Conservation (phyloP, 345 rosid genomes). For the Stellera chamaejasme region DNA sequence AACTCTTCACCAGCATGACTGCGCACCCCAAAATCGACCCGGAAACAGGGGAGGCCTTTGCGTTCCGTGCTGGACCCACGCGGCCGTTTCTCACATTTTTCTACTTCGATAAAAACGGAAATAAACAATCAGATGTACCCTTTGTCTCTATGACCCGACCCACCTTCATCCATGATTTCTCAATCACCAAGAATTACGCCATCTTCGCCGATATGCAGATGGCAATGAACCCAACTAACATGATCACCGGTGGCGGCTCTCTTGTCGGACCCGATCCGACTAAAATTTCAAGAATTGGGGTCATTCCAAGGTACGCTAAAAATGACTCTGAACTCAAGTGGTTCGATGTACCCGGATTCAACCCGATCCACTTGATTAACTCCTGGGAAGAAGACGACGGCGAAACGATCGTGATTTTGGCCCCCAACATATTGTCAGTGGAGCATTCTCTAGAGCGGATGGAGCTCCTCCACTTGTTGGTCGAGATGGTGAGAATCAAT, state of each 20-base stretch:
- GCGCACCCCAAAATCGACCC: slow-evolving; percentile 54
- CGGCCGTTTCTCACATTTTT: slow-evolving; percentile 52
- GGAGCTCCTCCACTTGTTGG: slow-evolving; percentile 42
- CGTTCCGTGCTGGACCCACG: slow-evolving; percentile 28
- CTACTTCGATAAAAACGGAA: slow-evolving; percentile 28
- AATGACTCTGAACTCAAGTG: slow-evolving; percentile 39
- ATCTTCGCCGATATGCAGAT: slow-evolving; percentile 46
- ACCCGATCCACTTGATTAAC: slow-evolving; percentile 39
- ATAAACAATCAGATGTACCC: slow-evolving; percentile 47
- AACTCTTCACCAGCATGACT: slow-evolving; percentile 45
- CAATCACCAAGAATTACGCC: slow-evolving; percentile 42
- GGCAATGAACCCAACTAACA: slow-evolving; percentile 33
- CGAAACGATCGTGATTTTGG: slow-evolving; percentile 32
- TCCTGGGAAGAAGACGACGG: slow-evolving; percentile 58
- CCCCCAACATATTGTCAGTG: slow-evolving; percentile 45
- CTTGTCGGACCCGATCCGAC: slow-evolving; percentile 33
- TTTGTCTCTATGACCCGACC: slow-evolving; percentile 45
- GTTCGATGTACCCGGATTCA: slow-evolving; percentile 60
- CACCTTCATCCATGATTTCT: slow-evolving; percentile 52
- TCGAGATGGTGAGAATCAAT: slow-evolving; percentile 41
- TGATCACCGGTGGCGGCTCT: slow-evolving; percentile 33
- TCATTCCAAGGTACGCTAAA: slow-evolving; percentile 38
- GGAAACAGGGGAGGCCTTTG: slow-evolving; percentile 41
- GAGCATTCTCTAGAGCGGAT: slow-evolving; percentile 49
- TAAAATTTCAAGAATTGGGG: slow-evolving; percentile 40